A percentile compares a stretch with the other conserved stretches of the same genome.
Evolutionary conservation across 2,329 filamentous ascomycete species (phyloP).

Genomic region (Diplodia corticola): DNA sequence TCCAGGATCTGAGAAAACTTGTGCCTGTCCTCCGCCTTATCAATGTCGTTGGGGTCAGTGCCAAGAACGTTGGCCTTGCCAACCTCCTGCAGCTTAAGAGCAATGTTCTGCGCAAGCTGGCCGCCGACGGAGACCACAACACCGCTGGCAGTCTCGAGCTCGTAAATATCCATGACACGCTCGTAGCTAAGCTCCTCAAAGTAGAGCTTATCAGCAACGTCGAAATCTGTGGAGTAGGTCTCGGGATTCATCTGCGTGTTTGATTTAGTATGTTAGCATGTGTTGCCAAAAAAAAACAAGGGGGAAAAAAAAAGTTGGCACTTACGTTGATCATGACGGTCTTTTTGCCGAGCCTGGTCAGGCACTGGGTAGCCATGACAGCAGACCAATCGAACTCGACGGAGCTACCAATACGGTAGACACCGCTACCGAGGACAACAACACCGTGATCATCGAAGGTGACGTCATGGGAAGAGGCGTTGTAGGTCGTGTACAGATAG

Average conservation of each 20-base stretch:
- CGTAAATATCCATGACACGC: slow-evolving; percentile 98
- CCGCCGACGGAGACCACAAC: slow-evolving; percentile 96
- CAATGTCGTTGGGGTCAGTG: slow-evolving; percentile 90
- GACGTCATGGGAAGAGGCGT: slow-evolving; percentile 90
- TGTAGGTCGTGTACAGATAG: slow-evolving; percentile 98
- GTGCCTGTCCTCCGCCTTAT: slow-evolving; percentile 96
- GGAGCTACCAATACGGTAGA: slow-evolving; percentile 95
- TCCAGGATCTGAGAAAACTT: slow-evolving; percentile 98
- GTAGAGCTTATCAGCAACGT: slow-evolving; percentile 87
- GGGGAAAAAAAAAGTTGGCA: slow-evolving; percentile 44
- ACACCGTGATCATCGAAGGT: slow-evolving; percentile 90
- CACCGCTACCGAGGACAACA: slow-evolving; percentile 87
- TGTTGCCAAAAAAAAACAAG: slow-evolving; percentile 45
- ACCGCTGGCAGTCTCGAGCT: slow-evolving; percentile 79
- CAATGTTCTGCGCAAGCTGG: slow-evolving; percentile 96
- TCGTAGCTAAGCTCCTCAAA: slow-evolving; percentile 97
- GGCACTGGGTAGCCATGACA: slow-evolving; percentile 81
- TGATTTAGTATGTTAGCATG: slow-evolving; percentile 24
- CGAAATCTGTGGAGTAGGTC: slow-evolving; percentile 80
- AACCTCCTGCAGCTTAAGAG: slow-evolving; percentile 85
- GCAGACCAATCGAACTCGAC: slow-evolving; percentile 99
- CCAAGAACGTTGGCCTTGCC: slow-evolving; percentile 89
- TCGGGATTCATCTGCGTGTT: slow-evolving; percentile 70
- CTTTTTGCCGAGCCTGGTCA: slow-evolving; percentile 88
- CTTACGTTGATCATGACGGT: slow-evolving; percentile 86